Evolutionary conservation across 768 basidiomycete species (phyloP).

Genomic region (Termitomyces sp.): DNA sequence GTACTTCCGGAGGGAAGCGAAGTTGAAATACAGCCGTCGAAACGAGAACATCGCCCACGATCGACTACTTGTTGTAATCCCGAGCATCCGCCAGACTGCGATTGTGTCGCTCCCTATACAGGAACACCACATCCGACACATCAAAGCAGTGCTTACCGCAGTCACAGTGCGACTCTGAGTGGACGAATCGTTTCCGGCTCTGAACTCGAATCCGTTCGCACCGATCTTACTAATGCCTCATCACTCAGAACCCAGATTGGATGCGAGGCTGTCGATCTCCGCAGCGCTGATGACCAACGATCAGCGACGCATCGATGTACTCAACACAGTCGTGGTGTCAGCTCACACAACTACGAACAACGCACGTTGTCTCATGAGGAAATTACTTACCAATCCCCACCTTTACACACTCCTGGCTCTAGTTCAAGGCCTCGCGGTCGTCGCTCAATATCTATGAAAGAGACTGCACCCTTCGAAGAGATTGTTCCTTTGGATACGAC

Average conservation of each 20-base stretch:
- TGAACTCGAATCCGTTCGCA: background rate
- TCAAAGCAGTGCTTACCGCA: background rate
- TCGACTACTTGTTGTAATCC: conserved; percentile 15
- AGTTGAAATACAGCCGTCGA: background rate
- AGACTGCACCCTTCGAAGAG: background rate
- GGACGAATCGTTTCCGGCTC: background rate
- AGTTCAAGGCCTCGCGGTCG: background rate
- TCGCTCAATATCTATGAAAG: background rate
- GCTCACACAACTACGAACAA: background rate
- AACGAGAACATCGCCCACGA: conserved; percentile 2
- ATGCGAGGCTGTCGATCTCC: background rate
- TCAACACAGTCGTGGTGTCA: background rate
- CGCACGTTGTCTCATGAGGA: background rate
- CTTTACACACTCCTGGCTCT: background rate
- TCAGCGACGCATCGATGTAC: background rate
- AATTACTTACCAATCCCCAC: background rate
- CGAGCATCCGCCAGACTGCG: conserved; percentile 17
- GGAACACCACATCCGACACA: conserved; percentile 1
- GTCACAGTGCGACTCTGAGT: background rate
- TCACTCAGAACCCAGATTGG: conserved; percentile 5
- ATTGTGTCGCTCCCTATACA: conserved; percentile 6
- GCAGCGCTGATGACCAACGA: conserved; percentile 1
- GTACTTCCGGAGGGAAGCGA: conserved; percentile 30
- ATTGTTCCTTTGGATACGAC: background rate
- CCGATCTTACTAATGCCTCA: background rate